Conservation (phyloP, 768 basidiomycete species). For the Daedaleopsis sinensis region DNA sequence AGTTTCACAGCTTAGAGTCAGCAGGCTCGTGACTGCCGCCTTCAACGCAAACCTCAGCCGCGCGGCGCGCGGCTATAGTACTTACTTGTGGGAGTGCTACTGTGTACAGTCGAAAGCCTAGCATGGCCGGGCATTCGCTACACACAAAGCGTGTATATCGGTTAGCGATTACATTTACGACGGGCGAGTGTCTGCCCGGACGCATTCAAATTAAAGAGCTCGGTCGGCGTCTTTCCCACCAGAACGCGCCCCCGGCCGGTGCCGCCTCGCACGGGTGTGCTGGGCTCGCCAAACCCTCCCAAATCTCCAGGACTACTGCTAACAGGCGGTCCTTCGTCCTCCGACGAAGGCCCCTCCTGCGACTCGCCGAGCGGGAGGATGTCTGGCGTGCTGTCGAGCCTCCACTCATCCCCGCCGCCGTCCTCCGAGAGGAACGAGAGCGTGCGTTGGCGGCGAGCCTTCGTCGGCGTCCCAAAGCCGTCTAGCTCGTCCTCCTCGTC, state of each 20-base stretch:
- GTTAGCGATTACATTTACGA: not conserved
- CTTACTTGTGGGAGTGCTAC: not conserved
- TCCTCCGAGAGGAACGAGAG: constrained; percentile 19
- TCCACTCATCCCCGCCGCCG: constrained; percentile 30
- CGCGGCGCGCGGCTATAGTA: not conserved
- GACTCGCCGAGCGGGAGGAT: constrained; percentile 18
- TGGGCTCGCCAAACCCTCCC: constrained; percentile 7
- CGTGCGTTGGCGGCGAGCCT: constrained; percentile 8
- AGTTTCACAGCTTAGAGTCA: not conserved
- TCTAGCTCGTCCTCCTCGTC: not conserved
- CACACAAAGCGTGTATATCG: not conserved
- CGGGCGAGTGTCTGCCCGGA: not conserved
- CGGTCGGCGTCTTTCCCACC: constrained; percentile 28
- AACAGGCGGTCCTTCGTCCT: constrained; percentile 1
- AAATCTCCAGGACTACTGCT: constrained; percentile 20
- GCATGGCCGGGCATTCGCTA: not conserved
- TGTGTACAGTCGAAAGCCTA: not conserved
- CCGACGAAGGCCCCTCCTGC: constrained; percentile 4
- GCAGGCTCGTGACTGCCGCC: not conserved
- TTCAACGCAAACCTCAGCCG: not conserved
- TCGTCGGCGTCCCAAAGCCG: constrained; percentile 9
- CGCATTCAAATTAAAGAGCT: constrained; percentile 13
- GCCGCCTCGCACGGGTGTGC: not conserved
- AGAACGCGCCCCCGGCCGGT: constrained; percentile 12
- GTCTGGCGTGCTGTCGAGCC: constrained; percentile 26